Evolutionary conservation across 2,329 filamentous ascomycete genomes (phyloP).

Genomic region (Epichloe hybrida): DNA sequence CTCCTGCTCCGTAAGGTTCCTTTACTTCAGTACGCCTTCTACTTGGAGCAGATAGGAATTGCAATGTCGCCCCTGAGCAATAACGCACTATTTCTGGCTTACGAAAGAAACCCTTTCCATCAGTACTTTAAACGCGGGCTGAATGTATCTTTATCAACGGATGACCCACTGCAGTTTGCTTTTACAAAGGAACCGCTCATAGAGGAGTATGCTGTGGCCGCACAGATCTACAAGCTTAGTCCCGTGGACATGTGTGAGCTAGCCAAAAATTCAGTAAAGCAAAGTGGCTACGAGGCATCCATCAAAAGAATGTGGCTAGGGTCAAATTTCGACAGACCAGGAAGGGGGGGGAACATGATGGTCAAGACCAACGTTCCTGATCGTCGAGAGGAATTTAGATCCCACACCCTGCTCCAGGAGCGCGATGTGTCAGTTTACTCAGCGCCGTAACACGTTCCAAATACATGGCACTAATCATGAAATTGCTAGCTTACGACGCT

Average conservation of each 20-base stretch:
- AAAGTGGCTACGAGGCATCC: conserved; percentile 82
- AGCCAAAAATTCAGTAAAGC: conserved; percentile 87
- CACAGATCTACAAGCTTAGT: conserved; percentile 95
- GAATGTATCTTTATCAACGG: conserved; percentile 91
- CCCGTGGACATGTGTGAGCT: conserved; percentile 98
- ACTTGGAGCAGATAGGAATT: conserved; percentile 93
- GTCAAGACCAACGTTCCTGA: conserved; percentile 94
- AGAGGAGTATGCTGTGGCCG: conserved; percentile 94
- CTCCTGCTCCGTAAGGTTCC: conserved; percentile 87
- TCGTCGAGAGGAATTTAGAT: conserved; percentile 76
- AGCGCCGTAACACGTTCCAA: conserved; percentile 1
- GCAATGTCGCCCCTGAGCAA: conserved; percentile 99
- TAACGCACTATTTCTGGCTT: conserved; percentile 90
- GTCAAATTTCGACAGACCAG: conserved; percentile 59
- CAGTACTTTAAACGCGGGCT: conserved; percentile 90
- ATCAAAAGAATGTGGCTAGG: conserved; percentile 92
- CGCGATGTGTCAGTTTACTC: conserved; percentile 56
- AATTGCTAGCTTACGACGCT: conserved; percentile 26
- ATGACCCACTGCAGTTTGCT: conserved; percentile 93
- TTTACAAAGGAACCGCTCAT: conserved; percentile 98
- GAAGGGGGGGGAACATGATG: conserved; percentile 76
- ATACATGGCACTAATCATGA: neutral
- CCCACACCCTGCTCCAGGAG: conserved; percentile 77
- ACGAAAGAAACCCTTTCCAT: conserved; percentile 92
- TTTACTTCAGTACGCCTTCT: conserved; percentile 91